Percentiles rank a stretch among this genome's conserved stretches.
Evolutionary conservation across 169 alveolate species (phyloP).

Genomic region (Theileria sp.): DNA sequence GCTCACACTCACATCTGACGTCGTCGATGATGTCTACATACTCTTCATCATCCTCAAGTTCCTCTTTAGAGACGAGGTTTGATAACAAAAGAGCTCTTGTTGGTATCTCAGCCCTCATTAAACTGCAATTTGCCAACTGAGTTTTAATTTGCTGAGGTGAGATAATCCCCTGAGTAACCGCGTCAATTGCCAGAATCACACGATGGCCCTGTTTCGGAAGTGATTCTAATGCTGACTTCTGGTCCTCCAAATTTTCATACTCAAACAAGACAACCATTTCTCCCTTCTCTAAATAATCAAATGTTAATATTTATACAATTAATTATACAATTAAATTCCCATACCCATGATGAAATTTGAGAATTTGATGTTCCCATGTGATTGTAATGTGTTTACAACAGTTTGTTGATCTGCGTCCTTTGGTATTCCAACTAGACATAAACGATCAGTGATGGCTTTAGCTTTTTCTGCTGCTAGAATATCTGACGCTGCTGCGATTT

Average conservation of each 20-base stretch:
- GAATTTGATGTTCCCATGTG: conserved; percentile 32
- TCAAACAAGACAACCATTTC: conserved; percentile 34
- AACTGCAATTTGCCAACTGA: conserved; percentile 35
- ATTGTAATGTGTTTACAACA: neutral
- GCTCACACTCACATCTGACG: conserved; percentile 80
- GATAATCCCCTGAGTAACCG: conserved; percentile 66
- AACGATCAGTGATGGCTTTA: conserved; percentile 58
- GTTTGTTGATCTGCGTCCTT: conserved; percentile 16
- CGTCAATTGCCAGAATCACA: conserved; percentile 72
- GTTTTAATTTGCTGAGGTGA: conserved; percentile 27
- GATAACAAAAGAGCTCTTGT: conserved; percentile 75
- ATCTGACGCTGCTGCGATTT: conserved; percentile 61
- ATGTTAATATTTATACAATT: neutral
- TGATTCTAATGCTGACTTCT: conserved; percentile 46
- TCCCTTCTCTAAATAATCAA: conserved; percentile 12
- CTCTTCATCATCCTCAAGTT: conserved; percentile 81
- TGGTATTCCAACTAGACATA: conserved; percentile 47
- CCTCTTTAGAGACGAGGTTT: conserved; percentile 78
- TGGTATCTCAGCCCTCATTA: conserved; percentile 76
- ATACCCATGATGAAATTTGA: conserved; percentile 12
- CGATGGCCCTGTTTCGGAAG: conserved; percentile 32
- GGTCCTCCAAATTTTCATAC: conserved; percentile 55
- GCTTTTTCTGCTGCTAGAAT: conserved; percentile 58
- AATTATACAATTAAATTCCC: neutral
- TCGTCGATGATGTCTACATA: conserved; percentile 84